Conservation (phyloP, 2,329 filamentous ascomycete genomes). For the Cercospora nicotianae region DNA sequence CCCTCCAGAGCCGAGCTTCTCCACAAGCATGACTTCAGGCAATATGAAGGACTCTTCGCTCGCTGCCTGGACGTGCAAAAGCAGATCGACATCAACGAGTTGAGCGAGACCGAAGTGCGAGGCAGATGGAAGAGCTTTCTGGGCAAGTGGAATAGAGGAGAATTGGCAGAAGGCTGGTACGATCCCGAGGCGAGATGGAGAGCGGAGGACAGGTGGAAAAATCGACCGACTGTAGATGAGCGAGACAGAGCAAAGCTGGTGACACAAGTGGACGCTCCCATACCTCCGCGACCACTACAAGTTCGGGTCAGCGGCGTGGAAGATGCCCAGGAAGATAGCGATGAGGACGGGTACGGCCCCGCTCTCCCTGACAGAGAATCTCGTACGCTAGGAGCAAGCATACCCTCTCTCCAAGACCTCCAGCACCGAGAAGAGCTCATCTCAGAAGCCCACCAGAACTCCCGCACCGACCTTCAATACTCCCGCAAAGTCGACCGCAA, state of each 20-base stretch:
- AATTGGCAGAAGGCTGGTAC: slow-evolving; percentile 91
- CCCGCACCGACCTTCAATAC: slow-evolving; percentile 56
- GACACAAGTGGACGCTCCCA: not conserved
- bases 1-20: slow-evolving; percentile 51
- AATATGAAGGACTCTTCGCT: slow-evolving; percentile 71
- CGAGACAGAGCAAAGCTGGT: slow-evolving; percentile 3
- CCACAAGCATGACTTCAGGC: slow-evolving; percentile 65
- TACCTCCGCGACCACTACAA: slow-evolving; percentile 18
- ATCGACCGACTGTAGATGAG: slow-evolving; percentile 23
- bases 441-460: slow-evolving; percentile 51
- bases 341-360: slow-evolving; percentile 59
- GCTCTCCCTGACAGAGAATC: slow-evolving; percentile 45
- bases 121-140: slow-evolving; percentile 94
- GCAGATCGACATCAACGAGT: slow-evolving; percentile 63
- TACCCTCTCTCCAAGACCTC: slow-evolving; percentile 74
- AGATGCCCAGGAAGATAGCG: slow-evolving; percentile 44
- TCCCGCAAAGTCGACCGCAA: slow-evolving; percentile 65
- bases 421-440: slow-evolving; percentile 56
- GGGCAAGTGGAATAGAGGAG: slow-evolving; percentile 85
- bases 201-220: slow-evolving; percentile 42
- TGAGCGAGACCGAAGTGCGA: slow-evolving; percentile 72
- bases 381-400: slow-evolving; percentile 54
- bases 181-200: slow-evolving; percentile 69
- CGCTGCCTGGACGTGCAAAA: slow-evolving; percentile 90
- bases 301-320: slow-evolving; percentile 28